A percentile compares a stretch with the other conserved stretches of the same genome.
These are phyloP conservation scores for Aegle marmelos DNA, from an alignment of 345 rosid species.

Conservation along the genomic window DNA sequence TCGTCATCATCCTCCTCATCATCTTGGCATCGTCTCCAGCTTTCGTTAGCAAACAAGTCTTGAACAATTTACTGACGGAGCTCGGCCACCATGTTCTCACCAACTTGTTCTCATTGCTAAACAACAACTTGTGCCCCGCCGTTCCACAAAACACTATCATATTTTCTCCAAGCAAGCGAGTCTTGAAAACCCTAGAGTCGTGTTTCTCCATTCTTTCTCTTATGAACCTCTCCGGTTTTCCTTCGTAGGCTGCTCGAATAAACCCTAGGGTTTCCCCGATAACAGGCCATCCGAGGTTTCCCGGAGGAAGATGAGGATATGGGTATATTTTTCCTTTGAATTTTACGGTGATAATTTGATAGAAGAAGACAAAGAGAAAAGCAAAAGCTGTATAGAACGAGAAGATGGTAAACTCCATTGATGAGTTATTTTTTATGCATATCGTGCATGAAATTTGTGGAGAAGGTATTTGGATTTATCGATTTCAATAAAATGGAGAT, in stretches of 20 bases:
- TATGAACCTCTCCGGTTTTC: background rate
- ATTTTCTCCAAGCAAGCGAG: slow-evolving; percentile 1
- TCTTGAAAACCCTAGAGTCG: background rate
- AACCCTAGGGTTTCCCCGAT: background rate
- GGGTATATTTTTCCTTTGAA: too few relatives aligned
- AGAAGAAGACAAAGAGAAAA: background rate
- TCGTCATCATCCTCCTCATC: background rate
- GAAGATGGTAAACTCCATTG: background rate
- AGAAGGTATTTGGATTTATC: too few relatives aligned
- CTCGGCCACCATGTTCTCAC: slow-evolving; percentile 13
- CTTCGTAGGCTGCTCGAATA: too few relatives aligned
- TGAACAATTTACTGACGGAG: background rate
- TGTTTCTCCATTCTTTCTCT: slow-evolving; percentile 14
- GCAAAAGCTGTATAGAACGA: too few relatives aligned
- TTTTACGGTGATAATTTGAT: background rate
- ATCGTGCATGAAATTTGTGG: too few relatives aligned
- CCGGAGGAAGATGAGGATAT: slow-evolving; percentile 13
- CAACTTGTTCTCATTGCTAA: slow-evolving; percentile 19
- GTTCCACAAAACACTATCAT: slow-evolving; percentile 7
- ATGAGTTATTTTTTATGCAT: too few relatives aligned
- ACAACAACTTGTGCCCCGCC: slow-evolving; percentile 8
- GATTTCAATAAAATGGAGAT: too few relatives aligned
- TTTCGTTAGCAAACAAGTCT: background rate
- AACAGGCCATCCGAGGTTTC: slow-evolving; percentile 19
- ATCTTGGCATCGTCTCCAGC: background rate